A percentile compares a stretch with the other conserved stretches of the same genome.
Evolutionary conservation across 768 basidiomycete genomes (phyloP).

Genomic region (Tylopilus intermedius): DNA sequence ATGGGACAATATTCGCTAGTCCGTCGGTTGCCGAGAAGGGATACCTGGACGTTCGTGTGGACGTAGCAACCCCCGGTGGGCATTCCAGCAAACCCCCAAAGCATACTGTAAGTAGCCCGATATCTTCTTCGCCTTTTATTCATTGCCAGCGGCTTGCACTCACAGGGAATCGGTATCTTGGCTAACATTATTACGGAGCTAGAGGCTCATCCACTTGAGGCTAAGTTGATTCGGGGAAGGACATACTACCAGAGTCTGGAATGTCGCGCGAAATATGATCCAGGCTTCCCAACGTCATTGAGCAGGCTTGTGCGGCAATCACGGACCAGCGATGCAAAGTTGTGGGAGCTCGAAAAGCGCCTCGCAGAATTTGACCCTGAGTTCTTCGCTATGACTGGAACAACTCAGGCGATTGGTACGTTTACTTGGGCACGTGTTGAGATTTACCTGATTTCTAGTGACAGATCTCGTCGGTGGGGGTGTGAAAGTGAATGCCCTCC

Average conservation of each 20-base stretch:
- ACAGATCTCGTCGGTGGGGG: conserved; percentile 40
- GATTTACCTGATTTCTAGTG: conserved; percentile 23
- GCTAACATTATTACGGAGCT: conserved; percentile 42
- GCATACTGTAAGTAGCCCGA: conserved; percentile 38
- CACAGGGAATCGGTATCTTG: conserved; percentile 48
- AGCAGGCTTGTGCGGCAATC: conserved; percentile 22
- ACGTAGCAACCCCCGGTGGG: conserved; percentile 45
- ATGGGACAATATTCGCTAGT: conserved; percentile 30
- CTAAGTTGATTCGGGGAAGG: conserved; percentile 26
- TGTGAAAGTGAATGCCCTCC: conserved; percentile 44
- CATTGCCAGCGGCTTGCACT: conserved; percentile 1
- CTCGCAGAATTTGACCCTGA: conserved; percentile 21
- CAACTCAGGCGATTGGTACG: conserved; percentile 28
- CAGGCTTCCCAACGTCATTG: conserved; percentile 27
- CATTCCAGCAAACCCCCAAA: conserved; percentile 50
- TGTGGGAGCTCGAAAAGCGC: conserved; percentile 9
- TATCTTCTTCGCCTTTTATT: conserved; percentile 17
- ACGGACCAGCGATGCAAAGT: conserved; percentile 17
- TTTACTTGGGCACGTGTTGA: not conserved
- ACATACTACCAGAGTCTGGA: conserved; percentile 32
- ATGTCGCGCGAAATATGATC: conserved; percentile 39
- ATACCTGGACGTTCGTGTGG: conserved; percentile 38
- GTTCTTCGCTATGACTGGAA: conserved; percentile 19
- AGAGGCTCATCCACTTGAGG: conserved; percentile 41
- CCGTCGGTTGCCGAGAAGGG: conserved; percentile 40